These are phyloP conservation scores for Tetrapisispora iriomotensis DNA, from an alignment of 805 yeast genomes.

Conservation along the genomic window DNA sequence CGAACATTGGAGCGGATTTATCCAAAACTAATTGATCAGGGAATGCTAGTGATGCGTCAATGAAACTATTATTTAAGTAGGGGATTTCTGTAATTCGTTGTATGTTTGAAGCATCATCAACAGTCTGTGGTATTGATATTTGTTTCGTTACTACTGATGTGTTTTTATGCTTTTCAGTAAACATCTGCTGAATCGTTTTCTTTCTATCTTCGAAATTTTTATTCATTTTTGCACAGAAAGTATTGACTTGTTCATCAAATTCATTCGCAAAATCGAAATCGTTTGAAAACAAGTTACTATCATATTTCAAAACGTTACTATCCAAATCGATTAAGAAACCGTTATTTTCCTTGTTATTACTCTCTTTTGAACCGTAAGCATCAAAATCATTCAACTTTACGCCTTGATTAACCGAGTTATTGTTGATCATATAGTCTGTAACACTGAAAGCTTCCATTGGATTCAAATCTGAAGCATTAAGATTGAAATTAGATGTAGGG, in stretches of 20 bases:
- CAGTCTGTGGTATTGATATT: background rate
- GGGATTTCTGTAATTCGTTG: background rate
- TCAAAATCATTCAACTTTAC: too few relatives aligned
- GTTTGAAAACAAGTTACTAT: constrained; percentile 12
- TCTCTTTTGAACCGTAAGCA: too few relatives aligned
- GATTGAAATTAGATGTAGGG: background rate
- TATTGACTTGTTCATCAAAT: constrained; percentile 61
- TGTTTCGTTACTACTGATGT: constrained; percentile 42
- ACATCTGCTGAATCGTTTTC: background rate
- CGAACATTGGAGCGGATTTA: background rate
- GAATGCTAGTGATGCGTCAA: constrained; percentile 25
- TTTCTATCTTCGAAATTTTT: constrained; percentile 2
- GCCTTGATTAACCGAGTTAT: too few relatives aligned
- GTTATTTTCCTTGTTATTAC: background rate
- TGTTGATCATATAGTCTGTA: constrained; percentile 1
- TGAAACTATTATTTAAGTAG: constrained; percentile 10
- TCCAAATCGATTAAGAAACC: background rate
- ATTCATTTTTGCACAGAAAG: constrained; percentile 66
- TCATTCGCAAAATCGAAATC: constrained; percentile 32
- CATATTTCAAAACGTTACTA: background rate
- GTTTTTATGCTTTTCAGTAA: constrained; percentile 18
- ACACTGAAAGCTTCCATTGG: background rate
- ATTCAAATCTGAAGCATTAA: too few relatives aligned
- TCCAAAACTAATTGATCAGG: constrained; percentile 14
- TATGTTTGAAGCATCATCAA: background rate